Evolutionary conservation across 2,329 filamentous ascomycete species (phyloP), one percentile per base, ranked within the genome.

Genomic region (Diaporthe humulicola): DNA sequence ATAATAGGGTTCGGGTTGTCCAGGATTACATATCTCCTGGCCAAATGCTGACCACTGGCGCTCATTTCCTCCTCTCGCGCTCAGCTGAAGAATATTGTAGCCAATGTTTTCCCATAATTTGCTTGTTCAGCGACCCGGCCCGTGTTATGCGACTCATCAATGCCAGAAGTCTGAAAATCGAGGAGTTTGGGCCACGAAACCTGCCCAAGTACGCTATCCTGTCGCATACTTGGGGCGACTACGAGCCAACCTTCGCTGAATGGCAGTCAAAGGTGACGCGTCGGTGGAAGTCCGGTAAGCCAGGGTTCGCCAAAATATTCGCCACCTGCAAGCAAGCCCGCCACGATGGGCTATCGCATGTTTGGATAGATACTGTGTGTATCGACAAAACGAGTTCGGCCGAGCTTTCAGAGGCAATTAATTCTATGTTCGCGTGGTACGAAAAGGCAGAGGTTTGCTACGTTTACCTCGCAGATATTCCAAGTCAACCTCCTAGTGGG

Each of bases 351-450:
- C 42, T 80, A 5, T 58, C 67, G 4, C 83, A 81, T 30, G 75
- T 83, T 14, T 85, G 83, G 83, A 80, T 82, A n/a, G 83, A 84
- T 71, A 84, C 83, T 2, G 81, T 80, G 50, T 85, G 84, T 60
- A 84, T 85, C 75, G 81, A 85, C 76, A 83, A 82, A 76, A 71
- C 61, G 1, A 83, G 80, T 73, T 82, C 80, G 2, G 79, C 81
- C 0, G 83, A 84, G 71, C 74, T 85, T 3, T 81, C 77, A 4
- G 83, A 85, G 56, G 82, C 83, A 7, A 81, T 84, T 60, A 85
- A 84, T 52, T 81, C 80, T 66, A 84, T n/a, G n/a, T n/a, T 84
- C 38, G 50, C 73, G 0, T 84, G 81, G 81, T 83, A 82, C 70
- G 76, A 74, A 52, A 66, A 36, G 1, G 78, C 78, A 1, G 50